phyloP scores from a whole-genome alignment of 305 asterid genomes.

The Solanum hybrid region DNA sequence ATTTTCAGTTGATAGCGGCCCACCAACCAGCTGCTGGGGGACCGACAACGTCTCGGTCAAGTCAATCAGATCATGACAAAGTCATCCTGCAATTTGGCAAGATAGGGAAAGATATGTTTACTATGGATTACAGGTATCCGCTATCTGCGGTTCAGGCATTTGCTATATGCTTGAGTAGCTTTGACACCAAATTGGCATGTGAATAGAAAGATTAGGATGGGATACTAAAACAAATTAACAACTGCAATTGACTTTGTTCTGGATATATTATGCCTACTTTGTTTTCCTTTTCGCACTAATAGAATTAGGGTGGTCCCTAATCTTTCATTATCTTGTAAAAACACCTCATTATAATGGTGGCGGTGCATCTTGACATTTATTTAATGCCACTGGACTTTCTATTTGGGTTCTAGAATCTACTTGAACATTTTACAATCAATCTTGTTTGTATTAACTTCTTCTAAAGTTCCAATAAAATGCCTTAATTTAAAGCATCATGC shows the following conservation, averaged over 20 bases:
- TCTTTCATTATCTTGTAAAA: not conserved
- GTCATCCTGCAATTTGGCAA: slow-evolving; percentile 81
- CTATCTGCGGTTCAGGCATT: slow-evolving; percentile 89
- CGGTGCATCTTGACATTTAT: not conserved
- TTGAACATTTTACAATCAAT: not conserved
- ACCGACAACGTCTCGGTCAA: slow-evolving; percentile 19
- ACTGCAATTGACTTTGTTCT: not conserved
- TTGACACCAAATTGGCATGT: slow-evolving; percentile 75
- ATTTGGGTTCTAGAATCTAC: not conserved
- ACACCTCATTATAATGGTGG: not conserved
- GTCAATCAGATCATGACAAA: slow-evolving; percentile 54
- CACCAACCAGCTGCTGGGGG: slow-evolving; percentile 22
- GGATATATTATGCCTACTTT: not conserved
- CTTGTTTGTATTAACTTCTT: not conserved
- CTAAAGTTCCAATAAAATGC: not conserved
- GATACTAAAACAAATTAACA: not conserved
- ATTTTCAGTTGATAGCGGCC: slow-evolving; percentile 70
- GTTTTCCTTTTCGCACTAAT: not conserved
- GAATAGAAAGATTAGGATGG: slow-evolving; percentile 31
- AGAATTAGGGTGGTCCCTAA: not conserved
- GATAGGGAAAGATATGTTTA: slow-evolving; percentile 83
- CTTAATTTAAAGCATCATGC: not conserved
- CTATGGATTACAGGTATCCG: slow-evolving; percentile 89
- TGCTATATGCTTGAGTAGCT: slow-evolving; percentile 90
- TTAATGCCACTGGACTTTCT: not conserved